phyloP scores from a whole-genome alignment of 73 alveolate species.

The Paramecium biaurelia region DNA sequence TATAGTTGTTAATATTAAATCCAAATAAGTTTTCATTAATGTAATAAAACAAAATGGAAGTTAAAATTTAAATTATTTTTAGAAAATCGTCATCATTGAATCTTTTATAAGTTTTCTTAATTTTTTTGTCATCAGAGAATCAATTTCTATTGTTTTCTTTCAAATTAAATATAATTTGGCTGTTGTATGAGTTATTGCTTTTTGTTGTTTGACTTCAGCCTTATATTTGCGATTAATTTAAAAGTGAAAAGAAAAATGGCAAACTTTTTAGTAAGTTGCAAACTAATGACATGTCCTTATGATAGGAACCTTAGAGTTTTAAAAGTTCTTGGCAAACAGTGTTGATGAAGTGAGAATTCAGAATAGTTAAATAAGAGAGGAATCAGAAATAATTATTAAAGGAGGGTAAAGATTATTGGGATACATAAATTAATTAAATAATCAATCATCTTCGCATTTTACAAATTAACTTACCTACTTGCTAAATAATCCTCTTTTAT shows the following conservation, averaged over 20 bases:
- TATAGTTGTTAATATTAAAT: background rate
- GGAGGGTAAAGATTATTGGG: background rate
- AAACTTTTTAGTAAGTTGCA: background rate
- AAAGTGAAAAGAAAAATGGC: background rate
- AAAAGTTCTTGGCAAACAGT: background rate
- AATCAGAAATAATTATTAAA: background rate
- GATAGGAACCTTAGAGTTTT: background rate
- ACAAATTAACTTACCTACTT: conserved; percentile 22
- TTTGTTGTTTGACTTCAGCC: background rate
- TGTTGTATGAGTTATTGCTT: background rate
- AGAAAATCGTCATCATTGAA: background rate
- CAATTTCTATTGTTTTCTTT: background rate
- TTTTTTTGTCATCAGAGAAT: background rate
- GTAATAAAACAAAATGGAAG: background rate
- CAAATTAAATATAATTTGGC: background rate
- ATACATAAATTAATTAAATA: background rate
- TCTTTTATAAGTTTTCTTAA: background rate
- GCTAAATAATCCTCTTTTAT: background rate
- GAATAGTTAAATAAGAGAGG: background rate
- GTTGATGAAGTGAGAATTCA: background rate
- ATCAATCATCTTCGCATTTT: conserved; percentile 4
- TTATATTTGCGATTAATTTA: background rate
- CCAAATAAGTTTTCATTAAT: background rate
- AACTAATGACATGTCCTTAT: background rate
- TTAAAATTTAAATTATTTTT: background rate